Evolutionary conservation across 352 stramenopile species (phyloP).

Genomic region (Phytophthora meadii): DNA sequence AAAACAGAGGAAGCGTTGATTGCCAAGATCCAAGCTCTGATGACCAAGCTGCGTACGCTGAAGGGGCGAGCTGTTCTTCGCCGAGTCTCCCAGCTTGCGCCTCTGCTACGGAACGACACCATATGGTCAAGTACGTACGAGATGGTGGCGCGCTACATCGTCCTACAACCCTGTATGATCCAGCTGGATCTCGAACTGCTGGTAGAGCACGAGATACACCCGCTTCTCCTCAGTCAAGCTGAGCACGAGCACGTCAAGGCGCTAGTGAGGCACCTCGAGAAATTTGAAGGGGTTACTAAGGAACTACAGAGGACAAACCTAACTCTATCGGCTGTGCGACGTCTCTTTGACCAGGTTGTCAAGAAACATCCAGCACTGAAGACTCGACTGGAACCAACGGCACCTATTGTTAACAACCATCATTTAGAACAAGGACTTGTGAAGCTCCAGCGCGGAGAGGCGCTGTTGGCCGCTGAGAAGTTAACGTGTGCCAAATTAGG

Average conservation of each 20-base stretch:
- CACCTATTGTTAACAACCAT: background rate
- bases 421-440: background rate
- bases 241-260: background rate
- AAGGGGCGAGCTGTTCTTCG: background rate
- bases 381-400: background rate
- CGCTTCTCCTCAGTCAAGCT: background rate
- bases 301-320: background rate
- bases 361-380: background rate
- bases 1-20: too few species aligned
- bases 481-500: background rate
- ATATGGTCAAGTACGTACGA: background rate
- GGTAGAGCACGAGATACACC: background rate
- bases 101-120: background rate
- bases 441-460: background rate
- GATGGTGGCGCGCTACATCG: background rate
- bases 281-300: background rate
- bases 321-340: background rate
- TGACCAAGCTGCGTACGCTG: background rate
- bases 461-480: too few species aligned
- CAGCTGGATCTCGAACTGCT: background rate
- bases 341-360: background rate
- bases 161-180: background rate
- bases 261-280: background rate
- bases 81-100: background rate
- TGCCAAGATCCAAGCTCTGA: too few species aligned